phyloP scores from a whole-genome alignment of 2,329 filamentous ascomycete species.

The Myriosclerotinia duriaeana region DNA sequence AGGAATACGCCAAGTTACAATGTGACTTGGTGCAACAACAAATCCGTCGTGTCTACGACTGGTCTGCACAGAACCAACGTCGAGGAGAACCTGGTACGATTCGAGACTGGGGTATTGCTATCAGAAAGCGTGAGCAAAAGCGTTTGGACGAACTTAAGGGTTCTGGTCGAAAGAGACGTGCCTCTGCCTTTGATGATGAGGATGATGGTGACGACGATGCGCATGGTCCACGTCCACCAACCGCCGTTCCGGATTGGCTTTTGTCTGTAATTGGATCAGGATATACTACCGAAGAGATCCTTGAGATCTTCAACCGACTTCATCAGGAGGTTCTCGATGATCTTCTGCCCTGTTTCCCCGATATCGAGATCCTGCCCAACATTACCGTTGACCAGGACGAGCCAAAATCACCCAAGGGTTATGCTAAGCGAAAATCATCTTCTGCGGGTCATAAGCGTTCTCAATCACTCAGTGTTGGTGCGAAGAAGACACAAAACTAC shows the following conservation, averaged over 20 bases:
- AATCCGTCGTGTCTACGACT: slow-evolving; percentile 60
- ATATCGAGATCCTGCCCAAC: slow-evolving; percentile 45
- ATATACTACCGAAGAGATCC: slow-evolving; percentile 41
- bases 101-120: slow-evolving; percentile 59
- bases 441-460: slow-evolving; percentile 37
- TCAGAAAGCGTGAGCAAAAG: slow-evolving; percentile 64
- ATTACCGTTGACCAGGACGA: slow-evolving; percentile 38
- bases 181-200: slow-evolving; percentile 32
- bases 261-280: slow-evolving; percentile 38
- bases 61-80: slow-evolving; percentile 54
- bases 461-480: slow-evolving; percentile 37
- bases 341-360: slow-evolving; percentile 42
- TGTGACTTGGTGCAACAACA: slow-evolving; percentile 63
- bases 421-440: slow-evolving; percentile 31
- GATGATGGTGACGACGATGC: slow-evolving; percentile 34
- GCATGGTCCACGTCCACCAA: slow-evolving; percentile 32
- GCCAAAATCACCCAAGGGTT: slow-evolving; percentile 38
- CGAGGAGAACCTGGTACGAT: slow-evolving; percentile 48
- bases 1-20: slow-evolving; percentile 61
- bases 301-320: slow-evolving; percentile 43
- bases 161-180: slow-evolving; percentile 35
- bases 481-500: neutral
- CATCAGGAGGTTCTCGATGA: slow-evolving; percentile 42
- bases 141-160: slow-evolving; percentile 48
- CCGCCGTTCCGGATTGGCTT: slow-evolving; percentile 41